Percentiles rank a stretch among this genome's conserved stretches.
phyloP scores from a whole-genome alignment of 352 stramenopile genomes.

The Phytophthora aleatoria region DNA sequence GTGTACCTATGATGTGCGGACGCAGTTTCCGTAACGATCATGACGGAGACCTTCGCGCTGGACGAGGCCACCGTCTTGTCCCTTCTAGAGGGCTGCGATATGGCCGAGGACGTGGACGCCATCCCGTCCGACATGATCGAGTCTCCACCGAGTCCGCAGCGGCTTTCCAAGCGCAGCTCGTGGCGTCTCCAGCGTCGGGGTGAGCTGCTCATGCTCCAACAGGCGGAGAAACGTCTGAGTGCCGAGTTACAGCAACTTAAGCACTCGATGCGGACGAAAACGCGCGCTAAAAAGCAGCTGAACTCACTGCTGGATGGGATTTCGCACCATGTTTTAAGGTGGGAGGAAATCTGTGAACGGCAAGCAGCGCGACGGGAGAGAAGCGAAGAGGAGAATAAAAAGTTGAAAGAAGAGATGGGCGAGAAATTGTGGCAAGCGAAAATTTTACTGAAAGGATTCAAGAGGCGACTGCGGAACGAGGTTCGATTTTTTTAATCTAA shows the following conservation, averaged over 20 bases:
- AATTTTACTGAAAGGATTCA: constrained; percentile 19
- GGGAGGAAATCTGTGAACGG: constrained; percentile 15
- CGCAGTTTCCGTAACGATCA: background rate
- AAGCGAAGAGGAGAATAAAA: constrained; percentile 22
- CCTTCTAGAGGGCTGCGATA: constrained; percentile 27
- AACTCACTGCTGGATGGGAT: background rate
- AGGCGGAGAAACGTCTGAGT: constrained; percentile 13
- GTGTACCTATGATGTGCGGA: background rate
- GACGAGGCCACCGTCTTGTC: constrained; percentile 19
- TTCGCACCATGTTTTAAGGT: constrained; percentile 9
- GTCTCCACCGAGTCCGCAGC: background rate
- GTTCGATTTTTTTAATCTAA: constrained; percentile 6
- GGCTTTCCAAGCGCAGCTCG: background rate
- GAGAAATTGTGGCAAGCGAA: constrained; percentile 23
- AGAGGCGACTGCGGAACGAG: constrained; percentile 26
- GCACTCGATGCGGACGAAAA: constrained; percentile 4
- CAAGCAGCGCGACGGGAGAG: constrained; percentile 8
- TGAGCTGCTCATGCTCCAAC: constrained; percentile 11
- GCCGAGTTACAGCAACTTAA: constrained; percentile 21
- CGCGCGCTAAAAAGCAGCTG: background rate
- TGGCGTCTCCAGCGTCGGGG: constrained; percentile 20
- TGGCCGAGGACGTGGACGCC: constrained; percentile 24
- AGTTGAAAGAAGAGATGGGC: constrained; percentile 15
- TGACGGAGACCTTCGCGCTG: constrained; percentile 1
- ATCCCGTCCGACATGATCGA: constrained; percentile 11